Evolutionary conservation across 805 yeast genomes (phyloP).

Genomic region (Ogataea allantospora): DNA sequence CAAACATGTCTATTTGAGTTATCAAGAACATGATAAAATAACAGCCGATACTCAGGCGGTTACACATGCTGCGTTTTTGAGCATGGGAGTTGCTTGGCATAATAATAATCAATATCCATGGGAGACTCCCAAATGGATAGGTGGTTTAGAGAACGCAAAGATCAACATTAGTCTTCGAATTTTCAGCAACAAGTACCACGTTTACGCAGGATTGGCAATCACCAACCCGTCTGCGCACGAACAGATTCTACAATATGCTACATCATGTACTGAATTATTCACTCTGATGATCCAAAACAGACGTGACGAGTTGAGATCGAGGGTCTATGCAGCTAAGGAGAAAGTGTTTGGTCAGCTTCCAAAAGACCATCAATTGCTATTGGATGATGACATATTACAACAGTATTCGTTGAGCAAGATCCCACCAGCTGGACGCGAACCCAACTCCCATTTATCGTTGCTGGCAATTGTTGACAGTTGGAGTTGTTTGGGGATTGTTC

Average conservation of each 20-base stretch:
- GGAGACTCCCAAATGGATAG: conserved; percentile 81
- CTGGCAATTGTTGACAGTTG: conserved; percentile 93
- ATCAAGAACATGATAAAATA: conserved; percentile 88
- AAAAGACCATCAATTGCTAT: conserved; percentile 53
- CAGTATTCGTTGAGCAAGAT: conserved; percentile 72
- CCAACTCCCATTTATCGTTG: conserved; percentile 87
- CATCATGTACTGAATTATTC: conserved; percentile 77
- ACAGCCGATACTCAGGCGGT: conserved; percentile 99
- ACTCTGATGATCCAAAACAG: conserved; percentile 76
- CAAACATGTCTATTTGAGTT: conserved; percentile 70
- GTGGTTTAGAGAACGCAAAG: conserved; percentile 95
- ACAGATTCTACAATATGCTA: conserved; percentile 87
- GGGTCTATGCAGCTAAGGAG: conserved; percentile 66
- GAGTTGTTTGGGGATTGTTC: conserved; percentile 80
- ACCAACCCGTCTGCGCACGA: conserved; percentile 92
- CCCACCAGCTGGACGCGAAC: conserved; percentile 65
- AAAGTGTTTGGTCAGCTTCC: conserved; percentile 71
- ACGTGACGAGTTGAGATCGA: conserved; percentile 50
- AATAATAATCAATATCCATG: conserved; percentile 84
- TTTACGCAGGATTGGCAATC: conserved; percentile 95
- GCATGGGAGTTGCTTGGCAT: conserved; percentile 98
- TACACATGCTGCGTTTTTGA: conserved; percentile 93
- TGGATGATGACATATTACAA: conserved; percentile 78
- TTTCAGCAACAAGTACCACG: conserved; percentile 95
- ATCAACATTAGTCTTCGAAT: conserved; percentile 90